Percentiles rank a stretch among this genome's conserved stretches.
These are phyloP conservation scores for Tarenaya hassleriana DNA, from an alignment of 345 rosid genomes.

Conservation along the genomic window DNA sequence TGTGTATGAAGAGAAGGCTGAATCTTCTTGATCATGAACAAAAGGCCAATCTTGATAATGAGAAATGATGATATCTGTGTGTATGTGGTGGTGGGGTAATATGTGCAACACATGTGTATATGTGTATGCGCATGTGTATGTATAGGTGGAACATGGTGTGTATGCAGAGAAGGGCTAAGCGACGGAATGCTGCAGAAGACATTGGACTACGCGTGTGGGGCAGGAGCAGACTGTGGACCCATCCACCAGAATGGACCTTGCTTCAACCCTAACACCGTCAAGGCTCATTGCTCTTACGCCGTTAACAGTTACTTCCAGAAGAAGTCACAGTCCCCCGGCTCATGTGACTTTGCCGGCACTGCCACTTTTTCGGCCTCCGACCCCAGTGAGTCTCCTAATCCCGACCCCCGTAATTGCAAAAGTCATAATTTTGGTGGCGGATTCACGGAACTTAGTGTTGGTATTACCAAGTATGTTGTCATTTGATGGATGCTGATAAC, in stretches of 20 bases:
- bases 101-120: too few species aligned
- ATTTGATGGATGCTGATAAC: too few species aligned
- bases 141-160: constrained; percentile 73
- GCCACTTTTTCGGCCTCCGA: constrained; percentile 47
- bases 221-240: constrained; percentile 91
- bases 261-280: constrained; percentile 64
- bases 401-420: too few species aligned
- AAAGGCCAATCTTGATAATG: neutral
- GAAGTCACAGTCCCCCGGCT: constrained; percentile 62
- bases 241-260: constrained; percentile 55
- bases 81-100: neutral
- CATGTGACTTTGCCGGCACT: constrained; percentile 80
- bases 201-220: constrained; percentile 92
- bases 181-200: constrained; percentile 63
- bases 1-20: neutral
- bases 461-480: too few species aligned
- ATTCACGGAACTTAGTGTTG: too few species aligned
- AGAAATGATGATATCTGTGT: constrained; percentile 4
- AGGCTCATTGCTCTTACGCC: constrained; percentile 75
- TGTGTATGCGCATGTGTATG: constrained; percentile 9
- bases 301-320: constrained; percentile 87
- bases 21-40: constrained; percentile 16
- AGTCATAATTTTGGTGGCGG: too few species aligned
- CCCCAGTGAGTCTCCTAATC: constrained; percentile 41
- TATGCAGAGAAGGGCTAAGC: constrained; percentile 56